Evolutionary conservation across 2,329 filamentous ascomycete genomes (phyloP), one percentile per base, ranked within the genome.

Genomic region (Chrysoporthe austroafricana): DNA sequence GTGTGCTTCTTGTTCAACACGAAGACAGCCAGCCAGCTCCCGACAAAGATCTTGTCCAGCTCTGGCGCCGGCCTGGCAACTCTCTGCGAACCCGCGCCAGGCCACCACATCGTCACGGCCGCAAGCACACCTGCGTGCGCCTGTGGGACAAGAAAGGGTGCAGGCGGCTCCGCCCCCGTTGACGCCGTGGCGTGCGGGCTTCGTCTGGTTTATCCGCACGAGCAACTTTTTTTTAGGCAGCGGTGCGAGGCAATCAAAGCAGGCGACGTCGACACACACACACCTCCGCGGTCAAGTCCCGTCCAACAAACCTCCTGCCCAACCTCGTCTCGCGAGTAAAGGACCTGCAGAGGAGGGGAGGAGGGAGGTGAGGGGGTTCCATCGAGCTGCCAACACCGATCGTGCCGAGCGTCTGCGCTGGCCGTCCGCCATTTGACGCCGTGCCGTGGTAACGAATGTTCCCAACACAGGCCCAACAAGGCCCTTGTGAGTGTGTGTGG

Each of bases 331-430:
- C 26, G 26, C 26, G 26, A 26, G 26, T 26, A 26, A 26, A 26
- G 26, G 2, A 26, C 26, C 26, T 26, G 26, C 26, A 26, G 26
- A 26, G 26, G 26, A 26, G 26, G 26, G 26, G 26, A 26, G 26
- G 26, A 26, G 26, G 26, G 26, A 26, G 26, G 26, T 26, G 26
- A 26, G 2, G 26, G 26, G 26, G 26, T 26, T 26, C 26, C n/a
- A 13, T 18, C 43, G 36, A 32, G 8, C 54, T 62, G 48, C n/a
- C 61, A 18, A 43, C n/a, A 32, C 26, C 36, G 43, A 50, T 56
- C 50, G 48, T 65, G 57, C 66, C 62, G 66, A 34, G 11, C 11
- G 32, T 65, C 39, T 63, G 36, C 36, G 46, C 34, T 50, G 66
- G 65, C 21, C 39, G 50, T 58, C 62, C 42, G 36, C 52, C 59